Base-by-base conservation (phyloP, 495 filamentous ascomycete genomes). In the Hypoxylon lenormandii region DNA sequence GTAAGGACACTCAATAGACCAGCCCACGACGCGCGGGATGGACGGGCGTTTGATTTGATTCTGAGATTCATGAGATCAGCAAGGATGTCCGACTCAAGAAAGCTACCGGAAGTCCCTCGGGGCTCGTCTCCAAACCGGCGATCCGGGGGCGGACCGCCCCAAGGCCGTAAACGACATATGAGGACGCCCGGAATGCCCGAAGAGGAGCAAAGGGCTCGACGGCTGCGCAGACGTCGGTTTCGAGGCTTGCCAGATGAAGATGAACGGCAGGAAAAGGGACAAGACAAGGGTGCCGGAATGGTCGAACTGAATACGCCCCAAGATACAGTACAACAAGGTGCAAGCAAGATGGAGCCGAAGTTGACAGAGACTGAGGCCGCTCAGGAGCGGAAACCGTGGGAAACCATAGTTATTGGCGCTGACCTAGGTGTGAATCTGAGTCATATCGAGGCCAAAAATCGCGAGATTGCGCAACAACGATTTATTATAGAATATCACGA, bases 371-470 rank as follows among this genome's bases (percentile, higher is more conserved):
- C 16, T 15, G 53, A 56, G 38, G 33, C 0, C 0, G n/a, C 8
- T n/a, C 55, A 45, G 45, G 51, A 58, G 28, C 58, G 55, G 42
- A 72, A 74, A 43, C 74, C 72, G 8, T 76, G 74, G 74, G 72
- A 76, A 45, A 65, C 72, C 13, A 13, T 75, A 21, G 72, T 72
- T 2, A 60, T 77, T 48, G 74, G 74, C 22, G 58, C 50, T 28
- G 58, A 55, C 36, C 4, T 75, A 7, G 78, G 79, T 5, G 78
- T 81, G 45, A 79, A 81, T 28, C 58, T 78, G 22, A 81, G 73
- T 28, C 65, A 66, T 16, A 80, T 83, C 19, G 72, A 82, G 58
- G 51, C 72, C 13, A 81, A 79, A 18, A 71, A 80, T 42, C 69
- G 81, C 15, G 74, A 77, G 59, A 73, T 83, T 15, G 72, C 73